Base-by-base conservation (phyloP, 1,139 yeast species). In the Blastobotrys arbuscula region DNA sequence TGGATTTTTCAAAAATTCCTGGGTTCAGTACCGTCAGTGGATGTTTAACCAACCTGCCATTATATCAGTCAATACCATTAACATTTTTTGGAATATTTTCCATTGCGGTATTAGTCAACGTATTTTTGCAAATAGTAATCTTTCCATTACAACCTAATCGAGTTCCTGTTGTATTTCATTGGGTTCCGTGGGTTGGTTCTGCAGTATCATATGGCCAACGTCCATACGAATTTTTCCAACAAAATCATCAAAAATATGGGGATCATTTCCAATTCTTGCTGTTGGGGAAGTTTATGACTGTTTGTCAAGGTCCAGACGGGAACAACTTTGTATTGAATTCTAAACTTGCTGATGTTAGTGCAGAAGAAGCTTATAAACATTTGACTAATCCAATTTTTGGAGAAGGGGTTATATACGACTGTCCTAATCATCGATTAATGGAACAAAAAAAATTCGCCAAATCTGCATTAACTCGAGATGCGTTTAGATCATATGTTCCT, bases 391-490 rank as follows among this genome's bases (percentile, higher is more conserved):
- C 98, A 16, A 97, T 89, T 24, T 92, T 92, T 61, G 98, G 98
- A 59, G 81, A 89, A 65, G 98, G 97, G 57, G 98, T 92, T 49
- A 84, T 92, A 51, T 92, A 92, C 66, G 98, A 92, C 70, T 92
- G 97, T 70, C 89, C 98, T 54, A 94, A 94, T 72, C 72, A 81
- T 62, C 81, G 89, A 59, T 78, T 92, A 61, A 94, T 92, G 98
- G 98, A 92, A 68, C 98, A 92, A 70, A 92, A 94, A 80, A 92
- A 89, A 74, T 92, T 92, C 63, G 95, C 94, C 56, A 92, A 92
- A 71, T 77, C 79, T 52, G 95, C 97, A 18, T 77, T 92, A 59
- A 84, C 96, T 38, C 78, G 79, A 55, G 97, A 88, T 44, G 81
- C 95, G 2, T 94, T 92, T 73, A 78, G 79, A 60, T 69, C 74